Evolutionary conservation across 805 yeast genomes (phyloP), one percentile per base, ranked within the genome.

Genomic region (Teunomyces barrocoloradensis): DNA sequence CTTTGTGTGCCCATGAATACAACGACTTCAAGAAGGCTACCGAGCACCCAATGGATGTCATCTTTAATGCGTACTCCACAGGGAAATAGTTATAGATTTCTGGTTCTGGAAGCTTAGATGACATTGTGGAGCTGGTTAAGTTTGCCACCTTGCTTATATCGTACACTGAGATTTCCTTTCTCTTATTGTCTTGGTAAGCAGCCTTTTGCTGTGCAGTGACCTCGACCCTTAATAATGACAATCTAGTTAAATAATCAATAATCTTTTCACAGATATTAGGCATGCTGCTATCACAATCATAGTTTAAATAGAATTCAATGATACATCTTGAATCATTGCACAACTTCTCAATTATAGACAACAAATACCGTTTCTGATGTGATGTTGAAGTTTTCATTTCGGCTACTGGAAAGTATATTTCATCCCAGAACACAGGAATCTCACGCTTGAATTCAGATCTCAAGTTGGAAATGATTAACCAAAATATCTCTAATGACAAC

Each of bases 291-390:
- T 90, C 96, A 73, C 99, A 94, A 66, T 94, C 99, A 65, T 94
- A 95, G 66, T 94, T 94, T 59, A 94, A 77, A 62, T 92, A 94
- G 49, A 94, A 82, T 68, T 94, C 99, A 49, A 95, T 89, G 52
- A 95, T 71, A 15, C 95, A 85, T 51, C 96, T 78, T 38, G 98
- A 96, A 67, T 92, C 96, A 53, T 82, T 82, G 61, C 96, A 86
- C 33, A 94, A 68, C 54, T 96, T 77, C 57, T 87, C 87, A 21
- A 95, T 76, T n/a, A 92, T 78, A 10, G 85, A 79, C 50, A 95
- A 73, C 53, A 92, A 79, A 59, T 90, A 92, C 62, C 95, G 78
- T 63, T 92, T 90, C 68, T 95, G 99, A 64, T 92, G 97, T 7
- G 91, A 71, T 0, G 97, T 89, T 1, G 97, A 87, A 1, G 96